Conservation (phyloP, 2,329 filamentous ascomycete genomes). For the Beauveria rudraprayagi region DNA sequence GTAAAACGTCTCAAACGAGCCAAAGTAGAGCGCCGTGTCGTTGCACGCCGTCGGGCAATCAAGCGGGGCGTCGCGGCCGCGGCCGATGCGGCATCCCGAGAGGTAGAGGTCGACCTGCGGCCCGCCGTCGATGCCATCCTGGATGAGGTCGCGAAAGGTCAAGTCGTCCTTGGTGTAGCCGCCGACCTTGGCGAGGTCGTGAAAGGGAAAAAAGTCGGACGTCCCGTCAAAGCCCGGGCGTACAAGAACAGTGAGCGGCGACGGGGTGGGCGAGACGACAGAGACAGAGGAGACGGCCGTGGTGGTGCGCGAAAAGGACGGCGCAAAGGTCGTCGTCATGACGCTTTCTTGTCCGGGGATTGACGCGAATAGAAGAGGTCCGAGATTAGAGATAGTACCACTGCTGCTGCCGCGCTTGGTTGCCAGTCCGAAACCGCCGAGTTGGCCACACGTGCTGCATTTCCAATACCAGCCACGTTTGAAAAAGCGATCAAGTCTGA, state of each 20-base stretch:
- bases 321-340: constrained; percentile 7
- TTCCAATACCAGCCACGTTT: background rate
- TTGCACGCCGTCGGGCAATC: constrained; percentile 28
- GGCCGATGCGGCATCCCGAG: constrained; percentile 24
- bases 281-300: background rate
- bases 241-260: constrained; percentile 23
- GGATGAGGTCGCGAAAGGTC: constrained; percentile 27
- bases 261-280: constrained; percentile 4
- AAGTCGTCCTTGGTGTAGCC: constrained; percentile 20
- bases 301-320: background rate
- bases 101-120: constrained; percentile 25
- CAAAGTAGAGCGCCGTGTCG: constrained; percentile 23
- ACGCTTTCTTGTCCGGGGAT: constrained; percentile 13
- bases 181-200: constrained; percentile 25
- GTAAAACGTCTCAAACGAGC: constrained; percentile 30
- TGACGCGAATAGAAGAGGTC: background rate
- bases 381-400: background rate
- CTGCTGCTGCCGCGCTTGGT: background rate
- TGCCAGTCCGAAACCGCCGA: background rate
- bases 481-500: background rate
- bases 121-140: constrained; percentile 25
- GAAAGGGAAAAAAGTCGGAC: constrained; percentile 30
- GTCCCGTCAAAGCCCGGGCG: constrained; percentile 23
- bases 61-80: constrained; percentile 17
- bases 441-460: constrained; percentile 8